Evolutionary conservation across 495 filamentous ascomycete genomes (phyloP), one percentile per base, ranked within the genome.

Genomic region (Astrothelium macrocarpum): DNA sequence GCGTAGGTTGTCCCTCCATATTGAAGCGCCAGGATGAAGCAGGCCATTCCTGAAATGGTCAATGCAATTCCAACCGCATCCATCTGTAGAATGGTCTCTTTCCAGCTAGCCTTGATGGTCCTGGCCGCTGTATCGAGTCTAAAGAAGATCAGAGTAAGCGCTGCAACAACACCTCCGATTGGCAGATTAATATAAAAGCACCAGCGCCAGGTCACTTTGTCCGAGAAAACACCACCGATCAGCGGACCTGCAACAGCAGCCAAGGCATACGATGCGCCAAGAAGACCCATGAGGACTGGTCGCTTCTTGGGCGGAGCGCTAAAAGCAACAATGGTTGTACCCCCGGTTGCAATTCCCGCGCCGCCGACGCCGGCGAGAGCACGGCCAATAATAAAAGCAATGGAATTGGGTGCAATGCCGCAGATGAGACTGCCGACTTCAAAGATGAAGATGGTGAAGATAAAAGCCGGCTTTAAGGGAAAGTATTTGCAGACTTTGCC

Each of bases 101-200:
- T 67, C 36, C 68, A 63, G 7, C 71, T 63, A 9, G 71, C 73
- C 16, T 72, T 53, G 1, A 67, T 64, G 1, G 60, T 59, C 31
- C 53, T 62, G 11, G 58, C 32, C 20, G 14, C n/a, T 23, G 65
- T 65, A 1, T 78, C 76, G 4, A 73, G 42, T 23, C 65, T 62
- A 65, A 80, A 77, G 67, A 76, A 74, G 28, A 83, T 43, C 32
- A 79, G 62, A n/a, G 82, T 72, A 11, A 76, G 65, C 26, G 63
- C 64, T 4, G 69, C 75, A 5, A 74, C 64, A 11, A 74, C 49
- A 36, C 74, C 79, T 34, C 81, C 80, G 34, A 82, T 71, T 0
- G 81, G 81, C 1, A 83, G 74, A 62, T 82, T 82, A 67, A 84
- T 77, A 62, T 81, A 82, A 71, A 83, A 84, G 65, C 77, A 80